phyloP scores from a whole-genome alignment of 176 grass and related monocot genomes.

The Triticum urartu region DNA sequence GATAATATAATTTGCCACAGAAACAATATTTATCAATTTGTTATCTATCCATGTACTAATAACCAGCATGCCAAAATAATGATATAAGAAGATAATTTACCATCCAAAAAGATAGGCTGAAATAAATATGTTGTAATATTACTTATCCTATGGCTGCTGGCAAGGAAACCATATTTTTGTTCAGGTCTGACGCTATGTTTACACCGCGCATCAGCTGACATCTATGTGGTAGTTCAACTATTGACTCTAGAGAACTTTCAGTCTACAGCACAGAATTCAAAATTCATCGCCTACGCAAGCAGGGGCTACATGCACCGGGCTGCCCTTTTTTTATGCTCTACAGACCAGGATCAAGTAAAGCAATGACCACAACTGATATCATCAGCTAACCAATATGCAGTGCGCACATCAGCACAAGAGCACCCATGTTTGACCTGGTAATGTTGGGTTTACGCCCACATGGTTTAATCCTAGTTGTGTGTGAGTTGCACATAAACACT shows the following conservation, averaged over 20 bases:
- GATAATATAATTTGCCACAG: background rate
- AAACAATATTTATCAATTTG: background rate
- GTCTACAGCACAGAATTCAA: background rate
- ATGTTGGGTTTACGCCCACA: background rate
- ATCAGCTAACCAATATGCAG: background rate
- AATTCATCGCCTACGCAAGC: background rate
- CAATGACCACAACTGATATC: no score
- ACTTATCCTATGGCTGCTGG: background rate
- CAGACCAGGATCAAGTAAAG: no score
- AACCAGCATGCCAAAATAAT: background rate
- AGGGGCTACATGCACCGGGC: no score
- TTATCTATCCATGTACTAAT: background rate
- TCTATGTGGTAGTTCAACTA: conserved; percentile 3
- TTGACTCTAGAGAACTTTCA: background rate
- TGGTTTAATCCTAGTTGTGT: conserved; percentile 2
- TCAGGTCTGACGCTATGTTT: background rate
- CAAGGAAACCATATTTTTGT: background rate
- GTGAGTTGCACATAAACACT: background rate
- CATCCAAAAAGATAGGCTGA: background rate
- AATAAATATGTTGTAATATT: background rate
- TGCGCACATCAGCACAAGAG: background rate
- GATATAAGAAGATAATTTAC: background rate
- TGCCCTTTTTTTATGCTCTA: background rate
- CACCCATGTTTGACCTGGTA: background rate
- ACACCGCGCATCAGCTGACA: background rate